A percentile compares a stretch with the other conserved stretches of the same genome.
Evolutionary conservation across 1,284 basidiomycete genomes (phyloP).

Genomic region (Fomes fomentarius): DNA sequence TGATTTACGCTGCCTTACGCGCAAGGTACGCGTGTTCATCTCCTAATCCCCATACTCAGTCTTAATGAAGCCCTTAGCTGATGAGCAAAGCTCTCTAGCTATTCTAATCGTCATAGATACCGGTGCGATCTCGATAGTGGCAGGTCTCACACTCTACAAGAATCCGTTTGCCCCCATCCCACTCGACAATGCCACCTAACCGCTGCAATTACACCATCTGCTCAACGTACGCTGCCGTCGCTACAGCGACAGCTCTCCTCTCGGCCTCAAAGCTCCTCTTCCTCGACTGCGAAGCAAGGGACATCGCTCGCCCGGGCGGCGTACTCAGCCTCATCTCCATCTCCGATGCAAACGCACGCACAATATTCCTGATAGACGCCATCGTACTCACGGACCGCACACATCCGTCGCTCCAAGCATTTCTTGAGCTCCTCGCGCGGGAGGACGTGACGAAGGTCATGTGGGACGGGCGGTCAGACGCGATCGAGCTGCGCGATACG

Average conservation of each 20-base stretch:
- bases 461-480: constrained; percentile 50
- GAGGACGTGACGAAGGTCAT: constrained; percentile 41
- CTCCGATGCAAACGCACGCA: constrained; percentile 39
- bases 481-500: constrained; percentile 37
- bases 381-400: constrained; percentile 28
- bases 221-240: neutral
- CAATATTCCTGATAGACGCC: constrained; percentile 45
- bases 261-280: constrained; percentile 21
- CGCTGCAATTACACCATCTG: neutral
- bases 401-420: constrained; percentile 23
- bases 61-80: no score
- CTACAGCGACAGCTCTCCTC: constrained; percentile 12
- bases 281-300: constrained; percentile 37
- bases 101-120: no score
- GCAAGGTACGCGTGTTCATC: no score
- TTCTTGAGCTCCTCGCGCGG: constrained; percentile 34
- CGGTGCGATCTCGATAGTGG: neutral
- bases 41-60: no score
- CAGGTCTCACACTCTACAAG: neutral
- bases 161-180: no score
- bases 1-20: no score
- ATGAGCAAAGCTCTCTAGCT: no score
- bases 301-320: constrained; percentile 38
- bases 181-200: neutral
- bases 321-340: constrained; percentile 44